A percentile compares a stretch with the other conserved stretches of the same genome.
Conservation (phyloP, 2,329 filamentous ascomycete species). For the Madurella fahalii region DNA sequence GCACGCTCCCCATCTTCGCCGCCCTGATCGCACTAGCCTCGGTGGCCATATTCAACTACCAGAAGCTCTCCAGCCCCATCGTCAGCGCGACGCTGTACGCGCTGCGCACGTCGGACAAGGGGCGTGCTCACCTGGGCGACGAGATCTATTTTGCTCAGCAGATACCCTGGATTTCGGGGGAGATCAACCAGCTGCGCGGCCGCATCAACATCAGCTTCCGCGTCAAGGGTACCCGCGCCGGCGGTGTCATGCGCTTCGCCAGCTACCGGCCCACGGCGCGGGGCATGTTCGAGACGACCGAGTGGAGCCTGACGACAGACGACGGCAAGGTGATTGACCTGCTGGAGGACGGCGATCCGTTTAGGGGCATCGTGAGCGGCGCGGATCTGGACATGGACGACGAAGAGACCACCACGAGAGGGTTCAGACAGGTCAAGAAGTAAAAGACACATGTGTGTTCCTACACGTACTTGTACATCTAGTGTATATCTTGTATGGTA, state of each 20-base stretch:
- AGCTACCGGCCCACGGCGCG: slow-evolving; percentile 62
- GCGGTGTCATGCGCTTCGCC: slow-evolving; percentile 74
- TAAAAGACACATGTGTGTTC: background rate
- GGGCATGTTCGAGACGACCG: slow-evolving; percentile 74
- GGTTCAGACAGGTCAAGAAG: slow-evolving; percentile 50
- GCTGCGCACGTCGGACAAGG: slow-evolving; percentile 71
- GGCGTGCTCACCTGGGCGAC: slow-evolving; percentile 76
- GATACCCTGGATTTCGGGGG: slow-evolving; percentile 78
- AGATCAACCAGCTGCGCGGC: slow-evolving; percentile 92
- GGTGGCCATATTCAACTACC: slow-evolving; percentile 97
- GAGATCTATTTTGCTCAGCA: slow-evolving; percentile 76
- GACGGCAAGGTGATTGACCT: slow-evolving; percentile 64
- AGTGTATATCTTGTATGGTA: slow-evolving; percentile 17
- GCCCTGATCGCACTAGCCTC: slow-evolving; percentile 65
- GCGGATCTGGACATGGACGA: slow-evolving; percentile 22
- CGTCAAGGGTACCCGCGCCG: slow-evolving; percentile 72
- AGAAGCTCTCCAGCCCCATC: slow-evolving; percentile 82
- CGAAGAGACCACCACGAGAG: slow-evolving; percentile 32
- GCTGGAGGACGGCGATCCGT: slow-evolving; percentile 68
- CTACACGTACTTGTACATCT: slow-evolving; percentile 11
- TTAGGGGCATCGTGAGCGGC: slow-evolving; percentile 48
- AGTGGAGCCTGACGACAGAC: slow-evolving; percentile 77
- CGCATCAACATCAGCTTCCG: slow-evolving; percentile 81
- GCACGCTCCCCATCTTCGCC: slow-evolving; percentile 77
- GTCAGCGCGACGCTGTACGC: slow-evolving; percentile 90